A percentile compares a stretch with the other conserved stretches of the same genome.
Evolutionary conservation across 768 basidiomycete genomes (phyloP).

Genomic region (Podaxis sp.): DNA sequence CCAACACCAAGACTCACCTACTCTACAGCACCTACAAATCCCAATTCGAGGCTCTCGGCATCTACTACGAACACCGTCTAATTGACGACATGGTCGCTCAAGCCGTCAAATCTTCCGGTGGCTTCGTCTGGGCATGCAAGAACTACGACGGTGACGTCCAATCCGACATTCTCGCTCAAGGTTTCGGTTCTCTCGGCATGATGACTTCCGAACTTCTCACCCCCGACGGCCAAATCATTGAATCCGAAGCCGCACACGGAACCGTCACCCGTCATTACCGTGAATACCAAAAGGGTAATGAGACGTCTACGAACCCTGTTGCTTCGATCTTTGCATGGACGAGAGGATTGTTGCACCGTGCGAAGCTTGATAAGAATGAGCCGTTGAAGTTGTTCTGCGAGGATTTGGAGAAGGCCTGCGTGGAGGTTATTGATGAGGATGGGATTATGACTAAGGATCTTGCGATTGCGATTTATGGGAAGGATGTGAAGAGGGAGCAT

Average conservation of each 20-base stretch:
- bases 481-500: conserved; percentile 87
- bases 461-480: conserved; percentile 91
- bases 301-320: conserved; percentile 98
- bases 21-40: conserved; percentile 60
- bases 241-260: conserved; percentile 95
- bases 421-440: conserved; percentile 89
- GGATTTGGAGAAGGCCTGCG: conserved; percentile 82
- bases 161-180: conserved; percentile 95
- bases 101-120: conserved; percentile 93
- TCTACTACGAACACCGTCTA: conserved; percentile 95
- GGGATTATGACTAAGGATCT: conserved; percentile 97
- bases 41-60: conserved; percentile 65
- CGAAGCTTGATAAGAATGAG: conserved; percentile 86
- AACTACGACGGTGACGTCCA: conserved; percentile 88
- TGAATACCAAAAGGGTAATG: conserved; percentile 95
- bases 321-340: conserved; percentile 99
- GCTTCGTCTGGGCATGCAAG: conserved; percentile 78
- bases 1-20: neutral
- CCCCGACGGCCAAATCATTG: conserved; percentile 89
- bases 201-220: conserved; percentile 97
- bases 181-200: conserved; percentile 96
- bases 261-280: conserved; percentile 97
- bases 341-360: conserved; percentile 88
- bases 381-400: conserved; percentile 71
- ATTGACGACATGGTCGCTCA: conserved; percentile 99